These are phyloP conservation scores for Inonotus obliquus DNA, from an alignment of 1,284 basidiomycete genomes.

Conservation along the genomic window DNA sequence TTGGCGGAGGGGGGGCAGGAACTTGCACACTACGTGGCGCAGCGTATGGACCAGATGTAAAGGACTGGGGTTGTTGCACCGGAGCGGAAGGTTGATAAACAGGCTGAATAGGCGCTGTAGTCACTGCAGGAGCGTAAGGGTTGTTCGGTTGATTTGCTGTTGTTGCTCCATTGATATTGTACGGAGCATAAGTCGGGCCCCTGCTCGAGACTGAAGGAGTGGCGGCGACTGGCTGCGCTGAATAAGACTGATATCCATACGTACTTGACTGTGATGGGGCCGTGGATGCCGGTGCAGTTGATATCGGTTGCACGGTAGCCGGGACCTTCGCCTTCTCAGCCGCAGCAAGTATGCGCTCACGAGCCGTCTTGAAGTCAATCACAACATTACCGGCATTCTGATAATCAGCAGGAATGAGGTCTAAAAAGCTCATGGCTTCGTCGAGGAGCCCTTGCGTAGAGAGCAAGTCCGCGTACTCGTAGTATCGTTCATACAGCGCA, in stretches of 20 bases:
- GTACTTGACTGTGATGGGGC: not conserved
- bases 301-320: not conserved
- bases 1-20: constrained; percentile 28
- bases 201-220: not conserved
- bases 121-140: constrained; percentile 18
- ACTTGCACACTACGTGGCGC: constrained; percentile 24
- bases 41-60: constrained; percentile 17
- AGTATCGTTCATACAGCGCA: constrained; percentile 86
- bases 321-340: constrained; percentile 29
- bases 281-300: constrained; percentile 10
- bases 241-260: constrained; percentile 16
- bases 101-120: constrained; percentile 17
- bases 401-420: constrained; percentile 80
- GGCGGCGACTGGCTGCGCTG: constrained; percentile 4
- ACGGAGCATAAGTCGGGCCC: constrained; percentile 11
- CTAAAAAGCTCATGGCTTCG: constrained; percentile 79
- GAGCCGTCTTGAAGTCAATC: constrained; percentile 55
- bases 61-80: constrained; percentile 21
- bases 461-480: constrained; percentile 92
- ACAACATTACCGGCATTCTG: constrained; percentile 49
- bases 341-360: constrained; percentile 56
- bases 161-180: constrained; percentile 13
- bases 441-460: constrained; percentile 86
- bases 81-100: constrained; percentile 26
- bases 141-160: constrained; percentile 13